phyloP scores from a whole-genome alignment of 2,329 filamentous ascomycete genomes.

The Acarospora socialis region DNA sequence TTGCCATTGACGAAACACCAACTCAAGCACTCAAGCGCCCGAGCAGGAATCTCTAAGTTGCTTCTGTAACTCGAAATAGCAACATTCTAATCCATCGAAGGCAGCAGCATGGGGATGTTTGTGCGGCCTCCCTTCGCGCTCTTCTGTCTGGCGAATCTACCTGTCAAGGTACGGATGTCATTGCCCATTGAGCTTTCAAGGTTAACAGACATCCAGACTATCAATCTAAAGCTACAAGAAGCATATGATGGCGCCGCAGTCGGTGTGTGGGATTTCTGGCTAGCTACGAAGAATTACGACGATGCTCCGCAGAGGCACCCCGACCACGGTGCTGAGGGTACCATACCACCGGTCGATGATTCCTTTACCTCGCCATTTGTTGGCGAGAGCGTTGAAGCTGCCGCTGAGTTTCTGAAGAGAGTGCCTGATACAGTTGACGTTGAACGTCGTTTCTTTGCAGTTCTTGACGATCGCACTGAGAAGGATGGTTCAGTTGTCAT shows the following conservation, averaged over 20 bases:
- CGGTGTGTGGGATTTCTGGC: slow-evolving; percentile 3
- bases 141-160: slow-evolving; percentile 4
- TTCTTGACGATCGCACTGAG: slow-evolving; percentile 5
- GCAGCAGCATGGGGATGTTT: slow-evolving; percentile 4
- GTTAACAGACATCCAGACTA: slow-evolving; percentile 1
- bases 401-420: slow-evolving; percentile 3
- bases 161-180: slow-evolving; percentile 1
- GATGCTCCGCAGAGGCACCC: slow-evolving; percentile 1
- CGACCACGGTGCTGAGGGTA: slow-evolving; percentile 1
- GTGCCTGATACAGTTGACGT: slow-evolving; percentile 3
- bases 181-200: not conserved
- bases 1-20: too few relatives aligned
- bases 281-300: not conserved
- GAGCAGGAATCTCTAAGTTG: too few relatives aligned
- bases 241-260: slow-evolving; percentile 6
- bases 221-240: slow-evolving; percentile 3
- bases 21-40: too few relatives aligned
- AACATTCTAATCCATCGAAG: too few relatives aligned
- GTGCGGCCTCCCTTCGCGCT: slow-evolving; percentile 4
- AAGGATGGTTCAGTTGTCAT: slow-evolving; percentile 5
- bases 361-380: slow-evolving; percentile 4
- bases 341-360: slow-evolving; percentile 1
- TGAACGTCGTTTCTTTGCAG: slow-evolving; percentile 5
- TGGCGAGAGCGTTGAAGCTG: slow-evolving; percentile 1
- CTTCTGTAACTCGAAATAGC: too few relatives aligned